Evolutionary conservation across 1,139 yeast species (phyloP), one percentile per base, ranked within the genome.

Genomic region (Hyphopichia burtonii): DNA sequence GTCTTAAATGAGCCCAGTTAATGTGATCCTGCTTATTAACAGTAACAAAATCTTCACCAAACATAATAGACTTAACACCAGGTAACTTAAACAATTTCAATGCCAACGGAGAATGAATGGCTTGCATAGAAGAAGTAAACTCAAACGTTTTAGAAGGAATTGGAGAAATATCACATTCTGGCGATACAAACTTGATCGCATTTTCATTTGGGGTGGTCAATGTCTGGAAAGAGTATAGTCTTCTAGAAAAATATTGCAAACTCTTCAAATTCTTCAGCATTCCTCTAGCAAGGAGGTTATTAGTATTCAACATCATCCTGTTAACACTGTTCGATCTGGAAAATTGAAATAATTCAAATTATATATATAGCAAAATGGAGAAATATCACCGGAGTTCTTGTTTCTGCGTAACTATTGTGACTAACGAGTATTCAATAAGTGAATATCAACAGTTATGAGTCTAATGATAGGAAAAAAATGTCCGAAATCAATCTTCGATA

Each of bases 41-140:
- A 1, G 78, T 74, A 41, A 72, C 56, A 49, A 73, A 74, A 50
- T 72, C 75, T n/a, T 54, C 53, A 11, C 99, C 99, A 59, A 93
- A 82, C 95, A 93, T 85, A 32, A 93, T 78, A 0, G 96, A 83
- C 47, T 76, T 79, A 19, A 93, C 89, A 2, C 99, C 99, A 34
- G 89, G 89, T 19, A 94, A 65, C 35, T 85, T 80, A 68, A 93
- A 91, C 40, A 93, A 66, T 51, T 80, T 79, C 41, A 83, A 74
- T 0, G 96, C 98, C 38, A 93, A 69, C 7, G 96, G 96, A 1
- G 97, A 88, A 48, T 80, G 78, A 46, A 81, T 75, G 8, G 93
- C 82, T 56, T 83, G 83, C 45, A 86, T 65, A 6, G 96, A 80
- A 42, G 83, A 76, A 22, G 89, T 70, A 60, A 83, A 83, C 66